Percentiles rank a stretch among this genome's conserved stretches.
These are phyloP conservation scores for Pisolithus microcarpus DNA, from an alignment of 768 basidiomycete species.

Conservation along the genomic window DNA sequence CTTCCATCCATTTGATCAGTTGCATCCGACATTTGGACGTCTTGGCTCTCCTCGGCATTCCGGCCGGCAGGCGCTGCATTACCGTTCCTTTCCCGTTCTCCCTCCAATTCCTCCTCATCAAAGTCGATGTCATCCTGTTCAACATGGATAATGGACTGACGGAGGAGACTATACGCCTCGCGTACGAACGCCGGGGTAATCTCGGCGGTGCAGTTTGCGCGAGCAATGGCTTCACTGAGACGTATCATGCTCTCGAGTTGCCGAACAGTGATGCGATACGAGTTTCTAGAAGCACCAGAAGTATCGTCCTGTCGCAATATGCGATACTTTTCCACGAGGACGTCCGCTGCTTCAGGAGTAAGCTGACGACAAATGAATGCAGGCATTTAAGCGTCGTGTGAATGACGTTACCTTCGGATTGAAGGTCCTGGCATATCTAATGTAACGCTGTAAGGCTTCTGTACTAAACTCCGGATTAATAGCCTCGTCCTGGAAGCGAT, in stretches of 20 bases:
- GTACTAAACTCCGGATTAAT: slow-evolving; percentile 97
- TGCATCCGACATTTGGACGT: slow-evolving; percentile 59
- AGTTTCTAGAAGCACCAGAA: slow-evolving; percentile 79
- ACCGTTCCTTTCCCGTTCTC: slow-evolving; percentile 39
- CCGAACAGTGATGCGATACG: slow-evolving; percentile 95
- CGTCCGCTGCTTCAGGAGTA: slow-evolving; percentile 84
- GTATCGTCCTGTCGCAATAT: slow-evolving; percentile 89
- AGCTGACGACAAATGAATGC: slow-evolving; percentile 45
- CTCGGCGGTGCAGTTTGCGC: slow-evolving; percentile 96
- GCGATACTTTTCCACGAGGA: slow-evolving; percentile 94
- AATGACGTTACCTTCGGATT: slow-evolving; percentile 73
- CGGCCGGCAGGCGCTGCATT: slow-evolving; percentile 29
- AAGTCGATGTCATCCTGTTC: slow-evolving; percentile 99
- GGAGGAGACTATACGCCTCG: slow-evolving; percentile 88
- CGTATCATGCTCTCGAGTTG: slow-evolving; percentile 99
- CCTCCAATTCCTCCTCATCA: slow-evolving; percentile 79
- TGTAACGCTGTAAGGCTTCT: slow-evolving; percentile 92
- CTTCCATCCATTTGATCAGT: slow-evolving; percentile 45
- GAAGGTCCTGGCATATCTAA: slow-evolving; percentile 95
- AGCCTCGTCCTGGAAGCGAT: slow-evolving; percentile 90
- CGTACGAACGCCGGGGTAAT: slow-evolving; percentile 92
- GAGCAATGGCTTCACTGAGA: slow-evolving; percentile 91
- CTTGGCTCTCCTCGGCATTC: slow-evolving; percentile 44
- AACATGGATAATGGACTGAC: slow-evolving; percentile 98
- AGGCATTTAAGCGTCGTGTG: not conserved